Evolutionary conservation across 2,329 filamentous ascomycete species (phyloP).

Genomic region (Colletotrichum ledebouriae): DNA sequence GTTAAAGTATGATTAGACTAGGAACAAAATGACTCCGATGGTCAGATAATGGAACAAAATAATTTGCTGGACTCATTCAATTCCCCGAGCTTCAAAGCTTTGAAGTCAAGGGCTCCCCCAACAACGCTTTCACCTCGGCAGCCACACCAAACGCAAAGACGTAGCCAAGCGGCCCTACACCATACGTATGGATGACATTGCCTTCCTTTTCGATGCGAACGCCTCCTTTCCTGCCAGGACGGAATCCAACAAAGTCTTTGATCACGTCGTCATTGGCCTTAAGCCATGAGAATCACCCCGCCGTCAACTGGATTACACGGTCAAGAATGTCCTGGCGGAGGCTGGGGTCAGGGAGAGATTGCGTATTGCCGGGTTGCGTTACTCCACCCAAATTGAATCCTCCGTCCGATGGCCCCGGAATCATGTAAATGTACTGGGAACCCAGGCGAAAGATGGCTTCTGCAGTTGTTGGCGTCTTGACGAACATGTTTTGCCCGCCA

Average conservation of each 20-base stretch:
- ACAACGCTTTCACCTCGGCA: not conserved
- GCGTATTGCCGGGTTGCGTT: not conserved
- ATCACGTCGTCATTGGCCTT: not conserved
- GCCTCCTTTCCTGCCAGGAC: too few relatives aligned
- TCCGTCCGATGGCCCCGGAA: not conserved
- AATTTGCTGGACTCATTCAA: too few relatives aligned
- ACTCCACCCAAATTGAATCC: not conserved
- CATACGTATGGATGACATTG: not conserved
- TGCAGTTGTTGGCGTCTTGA: not conserved
- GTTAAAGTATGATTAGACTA: too few relatives aligned
- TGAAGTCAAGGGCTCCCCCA: not conserved
- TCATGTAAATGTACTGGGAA: not conserved
- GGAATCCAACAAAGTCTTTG: not conserved
- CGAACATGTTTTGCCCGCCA: too few relatives aligned
- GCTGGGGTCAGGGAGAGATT: not conserved
- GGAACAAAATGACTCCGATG: too few relatives aligned
- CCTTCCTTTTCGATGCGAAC: not conserved
- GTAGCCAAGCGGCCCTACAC: not conserved
- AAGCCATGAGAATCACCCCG: not conserved
- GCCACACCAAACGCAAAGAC: not conserved
- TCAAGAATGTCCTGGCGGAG: not conserved
- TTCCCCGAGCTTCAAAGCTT: too few relatives aligned
- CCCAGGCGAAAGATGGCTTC: not conserved
- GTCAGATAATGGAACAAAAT: too few relatives aligned
- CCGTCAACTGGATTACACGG: not conserved